These are phyloP conservation scores for Ceratocystis huliohia DNA, from an alignment of 2,329 filamentous ascomycete species.

Conservation along the genomic window DNA sequence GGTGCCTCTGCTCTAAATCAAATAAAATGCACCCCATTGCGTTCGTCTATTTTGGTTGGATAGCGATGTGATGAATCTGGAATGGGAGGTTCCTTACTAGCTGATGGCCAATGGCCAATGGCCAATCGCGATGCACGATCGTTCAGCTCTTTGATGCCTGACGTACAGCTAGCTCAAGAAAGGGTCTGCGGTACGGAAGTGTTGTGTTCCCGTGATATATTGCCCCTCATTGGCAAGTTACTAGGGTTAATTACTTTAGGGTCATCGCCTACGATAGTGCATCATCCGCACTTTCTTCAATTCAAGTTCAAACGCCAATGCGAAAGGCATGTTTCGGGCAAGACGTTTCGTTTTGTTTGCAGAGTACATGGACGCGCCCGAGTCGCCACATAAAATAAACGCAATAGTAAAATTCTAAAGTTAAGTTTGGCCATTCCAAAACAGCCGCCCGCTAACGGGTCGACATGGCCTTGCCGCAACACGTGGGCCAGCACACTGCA, in stretches of 20 bases:
- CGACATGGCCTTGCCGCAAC: constrained; percentile 20
- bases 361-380: neutral
- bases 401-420: neutral
- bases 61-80: constrained; percentile 4
- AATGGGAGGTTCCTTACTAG: neutral
- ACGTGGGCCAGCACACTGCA: constrained; percentile 37
- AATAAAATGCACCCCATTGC: neutral
- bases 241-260: neutral
- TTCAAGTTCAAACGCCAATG: too few relatives aligned
- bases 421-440: neutral
- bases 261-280: neutral
- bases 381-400: neutral
- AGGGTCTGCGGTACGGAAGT: neutral
- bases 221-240: neutral
- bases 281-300: too few relatives aligned
- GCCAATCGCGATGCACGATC: neutral
- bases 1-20: neutral
- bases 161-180: neutral
- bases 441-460: constrained; percentile 23
- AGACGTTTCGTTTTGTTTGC: neutral
- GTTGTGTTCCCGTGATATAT: neutral
- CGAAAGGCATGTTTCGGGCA: neutral
- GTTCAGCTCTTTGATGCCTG: neutral
- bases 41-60: neutral
- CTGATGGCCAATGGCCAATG: neutral